These are phyloP conservation scores for Colletotrichum agaves DNA, from an alignment of 2,329 filamentous ascomycete genomes.

Conservation along the genomic window DNA sequence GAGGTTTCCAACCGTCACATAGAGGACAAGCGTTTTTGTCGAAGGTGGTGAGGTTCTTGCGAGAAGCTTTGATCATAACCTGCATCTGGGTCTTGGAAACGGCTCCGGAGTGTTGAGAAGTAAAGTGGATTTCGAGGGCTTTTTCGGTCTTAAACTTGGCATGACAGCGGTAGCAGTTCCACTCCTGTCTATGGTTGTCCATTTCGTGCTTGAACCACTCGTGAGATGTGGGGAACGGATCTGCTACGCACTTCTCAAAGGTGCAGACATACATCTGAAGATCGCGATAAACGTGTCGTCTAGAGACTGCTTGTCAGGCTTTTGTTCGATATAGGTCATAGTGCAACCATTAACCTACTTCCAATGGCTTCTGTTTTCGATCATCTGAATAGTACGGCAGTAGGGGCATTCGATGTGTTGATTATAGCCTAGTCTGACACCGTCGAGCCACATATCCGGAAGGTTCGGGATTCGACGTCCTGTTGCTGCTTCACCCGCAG, in stretches of 20 bases:
- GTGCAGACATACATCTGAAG: conserved; percentile 16
- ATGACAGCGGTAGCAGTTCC: conserved; percentile 1
- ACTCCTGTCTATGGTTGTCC: conserved; percentile 2
- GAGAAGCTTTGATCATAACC: conserved; percentile 12
- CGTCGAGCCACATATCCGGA: conserved; percentile 4
- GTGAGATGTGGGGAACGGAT: conserved; percentile 1
- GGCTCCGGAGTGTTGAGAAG: not conserved
- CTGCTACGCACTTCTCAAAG: not conserved
- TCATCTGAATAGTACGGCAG: conserved; percentile 11
- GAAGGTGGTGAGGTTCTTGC: not conserved
- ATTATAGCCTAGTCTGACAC: not conserved
- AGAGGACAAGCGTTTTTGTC: not conserved
- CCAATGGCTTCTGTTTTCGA: conserved; percentile 4
- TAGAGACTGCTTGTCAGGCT: not conserved
- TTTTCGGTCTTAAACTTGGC: not conserved
- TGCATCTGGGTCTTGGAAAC: not conserved
- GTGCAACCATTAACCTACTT: too few relatives aligned
- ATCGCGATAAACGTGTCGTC: conserved; percentile 18
- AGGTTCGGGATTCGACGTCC: not conserved
- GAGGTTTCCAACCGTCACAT: conserved; percentile 6
- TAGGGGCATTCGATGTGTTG: conserved; percentile 21
- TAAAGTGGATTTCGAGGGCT: conserved; percentile 1
- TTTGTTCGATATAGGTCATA: too few relatives aligned
- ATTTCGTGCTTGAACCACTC: conserved; percentile 25
- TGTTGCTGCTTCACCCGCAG: not conserved